Percentiles rank a stretch among this genome's conserved stretches.
Conservation (phyloP, 2,329 filamentous ascomycete species). For the Mollisiaceae sp. region DNA sequence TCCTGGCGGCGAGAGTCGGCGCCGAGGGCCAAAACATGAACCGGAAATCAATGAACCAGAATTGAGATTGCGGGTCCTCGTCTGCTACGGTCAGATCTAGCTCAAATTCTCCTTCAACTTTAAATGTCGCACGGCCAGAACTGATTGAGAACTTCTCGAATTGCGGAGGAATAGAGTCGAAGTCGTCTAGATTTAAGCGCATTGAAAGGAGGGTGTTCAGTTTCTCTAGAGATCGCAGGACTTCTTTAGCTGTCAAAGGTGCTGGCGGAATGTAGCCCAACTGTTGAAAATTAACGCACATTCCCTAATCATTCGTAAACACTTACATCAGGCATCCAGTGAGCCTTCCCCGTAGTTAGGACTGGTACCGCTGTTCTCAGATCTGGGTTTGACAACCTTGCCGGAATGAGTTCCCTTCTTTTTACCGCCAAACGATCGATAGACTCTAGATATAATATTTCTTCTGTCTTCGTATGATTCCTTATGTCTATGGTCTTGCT, state of each 20-base stretch:
- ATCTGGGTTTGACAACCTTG: constrained; percentile 87
- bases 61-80: constrained; percentile 81
- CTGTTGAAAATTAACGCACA: constrained; percentile 46
- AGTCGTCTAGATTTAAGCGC: constrained; percentile 83
- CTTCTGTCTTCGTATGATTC: constrained; percentile 70
- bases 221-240: constrained; percentile 76
- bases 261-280: constrained; percentile 79
- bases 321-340: constrained; percentile 79
- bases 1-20: constrained; percentile 60
- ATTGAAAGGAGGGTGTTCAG: constrained; percentile 84
- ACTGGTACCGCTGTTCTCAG: constrained; percentile 87
- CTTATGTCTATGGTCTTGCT: constrained; percentile 89
- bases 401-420: constrained; percentile 73
- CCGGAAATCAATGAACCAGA: constrained; percentile 92
- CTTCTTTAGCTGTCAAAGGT: constrained; percentile 71
- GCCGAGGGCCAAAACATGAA: constrained; percentile 79
- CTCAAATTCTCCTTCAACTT: constrained; percentile 83
- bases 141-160: constrained; percentile 79
- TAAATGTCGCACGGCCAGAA: constrained; percentile 90
- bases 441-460: constrained; percentile 62
- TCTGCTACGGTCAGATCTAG: constrained; percentile 90
- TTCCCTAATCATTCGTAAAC: not conserved
- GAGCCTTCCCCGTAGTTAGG: constrained; percentile 76
- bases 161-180: constrained; percentile 73
- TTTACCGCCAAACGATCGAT: constrained; percentile 70